phyloP scores from a whole-genome alignment of 1,139 yeast genomes.

The Hyphopichia pseudoburtonii region DNA sequence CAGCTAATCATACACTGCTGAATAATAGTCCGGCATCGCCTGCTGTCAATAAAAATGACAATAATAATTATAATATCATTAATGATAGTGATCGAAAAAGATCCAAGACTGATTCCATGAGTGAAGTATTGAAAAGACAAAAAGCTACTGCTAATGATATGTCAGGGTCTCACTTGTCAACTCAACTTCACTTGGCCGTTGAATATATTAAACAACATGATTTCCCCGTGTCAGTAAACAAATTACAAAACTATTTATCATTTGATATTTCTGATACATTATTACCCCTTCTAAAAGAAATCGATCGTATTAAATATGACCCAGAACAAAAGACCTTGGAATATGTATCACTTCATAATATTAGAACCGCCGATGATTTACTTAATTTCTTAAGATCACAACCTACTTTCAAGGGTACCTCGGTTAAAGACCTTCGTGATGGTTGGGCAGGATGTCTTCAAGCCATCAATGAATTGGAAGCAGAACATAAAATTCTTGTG shows the following conservation, averaged over 20 bases:
- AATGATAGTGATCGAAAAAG: no score
- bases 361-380: conserved; percentile 76
- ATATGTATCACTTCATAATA: conserved; percentile 86
- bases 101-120: conserved; percentile 24
- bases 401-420: conserved; percentile 82
- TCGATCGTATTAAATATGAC: conserved; percentile 72
- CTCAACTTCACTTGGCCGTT: conserved; percentile 83
- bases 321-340: conserved; percentile 64
- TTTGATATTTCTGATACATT: conserved; percentile 50
- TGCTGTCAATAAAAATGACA: conserved; percentile 8
- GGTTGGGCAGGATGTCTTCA: conserved; percentile 95
- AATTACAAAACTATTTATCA: conserved; percentile 59
- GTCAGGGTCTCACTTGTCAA: conserved; percentile 66
- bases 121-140: conserved; percentile 40
- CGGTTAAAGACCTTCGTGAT: conserved; percentile 87
- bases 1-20: no score
- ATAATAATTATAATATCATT: no score
- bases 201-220: conserved; percentile 76
- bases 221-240: conserved; percentile 62
- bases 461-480: conserved; percentile 75
- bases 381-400: conserved; percentile 74
- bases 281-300: conserved; percentile 67
- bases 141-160: conserved; percentile 27
- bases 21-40: no score
- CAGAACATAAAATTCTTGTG: conserved; percentile 74